Percentiles rank a stretch among this genome's conserved stretches.
Evolutionary conservation across 2,329 filamentous ascomycete species (phyloP).

Genomic region (Ophiocordyceps camponoti-floridani): DNA sequence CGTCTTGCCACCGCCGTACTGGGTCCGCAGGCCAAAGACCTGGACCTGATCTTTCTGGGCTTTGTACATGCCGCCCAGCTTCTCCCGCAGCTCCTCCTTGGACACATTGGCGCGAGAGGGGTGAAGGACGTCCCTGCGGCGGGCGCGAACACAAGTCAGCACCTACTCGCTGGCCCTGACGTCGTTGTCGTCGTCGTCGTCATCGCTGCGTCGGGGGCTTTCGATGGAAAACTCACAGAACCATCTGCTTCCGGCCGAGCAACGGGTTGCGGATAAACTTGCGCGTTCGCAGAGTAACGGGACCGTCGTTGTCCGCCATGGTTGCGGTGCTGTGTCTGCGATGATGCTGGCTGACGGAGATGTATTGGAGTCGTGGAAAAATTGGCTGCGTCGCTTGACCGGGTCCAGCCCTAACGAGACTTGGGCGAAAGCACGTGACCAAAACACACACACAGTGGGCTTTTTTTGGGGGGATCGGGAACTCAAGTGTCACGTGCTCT

Average conservation of each 20-base stretch:
- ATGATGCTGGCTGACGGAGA: constrained; percentile 7
- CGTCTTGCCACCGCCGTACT: constrained; percentile 99
- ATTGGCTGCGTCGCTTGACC: constrained; percentile 14
- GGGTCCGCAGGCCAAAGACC: constrained; percentile 96
- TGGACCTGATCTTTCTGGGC: constrained; percentile 92
- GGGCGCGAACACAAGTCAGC: constrained; percentile 2
- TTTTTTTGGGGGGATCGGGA: constrained; percentile 3
- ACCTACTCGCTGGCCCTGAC: constrained; percentile 1
- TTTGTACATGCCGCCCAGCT: constrained; percentile 95
- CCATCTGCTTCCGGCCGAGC: constrained; percentile 98
- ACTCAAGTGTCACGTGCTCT: too few relatives aligned
- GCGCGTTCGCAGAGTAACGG: constrained; percentile 86
- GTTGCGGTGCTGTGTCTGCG: constrained; percentile 31
- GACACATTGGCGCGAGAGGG: constrained; percentile 95
- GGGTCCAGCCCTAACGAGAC: constrained; percentile 25
- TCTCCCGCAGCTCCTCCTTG: constrained; percentile 95
- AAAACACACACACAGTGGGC: constrained; percentile 6
- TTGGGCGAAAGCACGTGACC: background rate
- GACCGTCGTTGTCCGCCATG: constrained; percentile 72
- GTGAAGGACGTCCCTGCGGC: constrained; percentile 89
- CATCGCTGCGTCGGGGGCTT: background rate
- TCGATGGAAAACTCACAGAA: constrained; percentile 57
- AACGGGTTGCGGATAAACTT: constrained; percentile 99
- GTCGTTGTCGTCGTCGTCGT: too few relatives aligned
- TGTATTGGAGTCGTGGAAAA: constrained; percentile 8